Conservation (phyloP, 257 asterid genomes). For the Solanum piurae region DNA sequence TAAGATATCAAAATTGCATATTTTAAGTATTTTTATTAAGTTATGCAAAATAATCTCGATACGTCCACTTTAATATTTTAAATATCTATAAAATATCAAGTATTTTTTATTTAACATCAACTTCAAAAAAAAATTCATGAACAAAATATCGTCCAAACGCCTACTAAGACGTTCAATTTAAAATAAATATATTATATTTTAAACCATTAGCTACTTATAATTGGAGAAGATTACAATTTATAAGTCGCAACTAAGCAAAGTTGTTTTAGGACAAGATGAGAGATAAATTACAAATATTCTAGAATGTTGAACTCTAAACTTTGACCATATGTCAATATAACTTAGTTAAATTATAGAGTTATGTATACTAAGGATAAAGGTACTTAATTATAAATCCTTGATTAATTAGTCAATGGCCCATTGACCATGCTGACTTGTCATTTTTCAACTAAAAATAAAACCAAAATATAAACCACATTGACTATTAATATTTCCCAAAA, state of each 20-base stretch:
- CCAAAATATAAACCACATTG: not conserved
- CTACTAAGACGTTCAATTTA: not conserved
- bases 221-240: not conserved
- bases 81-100: no score
- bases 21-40: not conserved
- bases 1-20: not conserved
- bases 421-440: not conserved
- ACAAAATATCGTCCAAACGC: not conserved
- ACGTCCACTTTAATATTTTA: not conserved
- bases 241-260: not conserved
- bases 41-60: no score
- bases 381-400: not conserved
- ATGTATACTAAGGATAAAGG: not conserved
- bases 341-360: not conserved
- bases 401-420: not conserved
- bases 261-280: not conserved
- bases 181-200: not conserved
- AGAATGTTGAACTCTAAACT: not conserved
- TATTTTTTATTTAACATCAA: not conserved
- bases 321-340: not conserved
- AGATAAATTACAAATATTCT: not conserved
- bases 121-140: not conserved
- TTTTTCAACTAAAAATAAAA: not conserved
- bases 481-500: not conserved
- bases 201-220: not conserved